phyloP scores from a whole-genome alignment of 257 asterid species.

The Nicotiana knightiana region DNA sequence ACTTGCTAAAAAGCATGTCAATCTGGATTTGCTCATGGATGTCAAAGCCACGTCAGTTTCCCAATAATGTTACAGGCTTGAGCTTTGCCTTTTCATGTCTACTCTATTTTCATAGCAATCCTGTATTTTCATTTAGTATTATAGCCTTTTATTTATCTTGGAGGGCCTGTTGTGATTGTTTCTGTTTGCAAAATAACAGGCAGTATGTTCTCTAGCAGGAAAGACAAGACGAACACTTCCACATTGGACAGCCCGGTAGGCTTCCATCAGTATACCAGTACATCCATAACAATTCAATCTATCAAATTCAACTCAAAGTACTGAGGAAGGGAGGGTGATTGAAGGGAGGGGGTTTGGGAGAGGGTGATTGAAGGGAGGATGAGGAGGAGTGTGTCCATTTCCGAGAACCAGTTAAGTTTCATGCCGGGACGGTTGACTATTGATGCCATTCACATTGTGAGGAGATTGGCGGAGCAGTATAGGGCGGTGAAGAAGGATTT shows the following conservation, averaged over 20 bases:
- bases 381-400: too few species aligned
- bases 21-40: not conserved
- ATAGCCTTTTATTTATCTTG: not conserved
- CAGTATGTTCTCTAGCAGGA: not conserved
- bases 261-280: not conserved
- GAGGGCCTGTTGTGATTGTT: not conserved
- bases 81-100: not conserved
- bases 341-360: too few species aligned
- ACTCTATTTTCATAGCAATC: not conserved
- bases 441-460: too few species aligned
- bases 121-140: not conserved
- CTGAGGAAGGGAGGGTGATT: not conserved
- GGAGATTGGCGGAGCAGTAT: too few species aligned
- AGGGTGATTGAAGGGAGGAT: too few species aligned
- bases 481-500: too few species aligned
- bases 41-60: not conserved
- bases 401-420: too few species aligned
- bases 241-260: not conserved
- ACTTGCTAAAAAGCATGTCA: not conserved
- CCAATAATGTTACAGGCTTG: not conserved
- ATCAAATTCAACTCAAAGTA: conserved; percentile 1
- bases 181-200: not conserved
- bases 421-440: too few species aligned
- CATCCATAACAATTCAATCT: not conserved
- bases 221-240: not conserved